Conservation (phyloP, 1,284 basidiomycete genomes). For the Singerocomus inundabilis region DNA sequence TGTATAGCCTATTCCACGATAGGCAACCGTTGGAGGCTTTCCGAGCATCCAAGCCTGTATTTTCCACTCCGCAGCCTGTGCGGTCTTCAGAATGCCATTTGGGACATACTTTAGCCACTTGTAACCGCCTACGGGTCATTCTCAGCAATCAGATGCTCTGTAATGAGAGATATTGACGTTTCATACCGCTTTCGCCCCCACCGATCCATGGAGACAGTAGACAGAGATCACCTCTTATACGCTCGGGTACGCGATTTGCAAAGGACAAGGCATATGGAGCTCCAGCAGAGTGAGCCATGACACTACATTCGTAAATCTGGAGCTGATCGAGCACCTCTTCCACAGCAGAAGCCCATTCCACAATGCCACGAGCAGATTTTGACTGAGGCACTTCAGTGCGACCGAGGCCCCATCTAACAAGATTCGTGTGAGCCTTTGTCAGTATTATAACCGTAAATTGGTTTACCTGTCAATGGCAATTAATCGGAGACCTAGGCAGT, state of each 20-base stretch:
- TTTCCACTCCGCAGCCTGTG: slow-evolving; percentile 96
- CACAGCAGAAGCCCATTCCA: slow-evolving; percentile 89
- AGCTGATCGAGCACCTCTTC: slow-evolving; percentile 86
- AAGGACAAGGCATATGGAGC: slow-evolving; percentile 92
- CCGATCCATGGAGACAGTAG: slow-evolving; percentile 97
- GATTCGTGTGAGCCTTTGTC: slow-evolving; percentile 12
- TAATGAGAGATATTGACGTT: background rate
- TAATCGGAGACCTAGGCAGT: slow-evolving; percentile 79
- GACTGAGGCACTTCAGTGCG: slow-evolving; percentile 72
- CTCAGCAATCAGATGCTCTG: slow-evolving; percentile 10
- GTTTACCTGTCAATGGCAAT: slow-evolving; percentile 90
- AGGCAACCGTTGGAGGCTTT: slow-evolving; percentile 82
- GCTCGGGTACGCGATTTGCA: slow-evolving; percentile 69
- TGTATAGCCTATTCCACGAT: slow-evolving; percentile 77
- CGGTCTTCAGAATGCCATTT: slow-evolving; percentile 89
- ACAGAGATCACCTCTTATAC: slow-evolving; percentile 83
- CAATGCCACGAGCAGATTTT: slow-evolving; percentile 74
- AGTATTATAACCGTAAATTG: background rate
- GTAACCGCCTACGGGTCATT: slow-evolving; percentile 63
- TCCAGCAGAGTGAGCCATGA: slow-evolving; percentile 97
- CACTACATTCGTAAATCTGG: slow-evolving; percentile 75
- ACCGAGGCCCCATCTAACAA: slow-evolving; percentile 85
- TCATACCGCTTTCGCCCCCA: slow-evolving; percentile 79
- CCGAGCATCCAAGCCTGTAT: slow-evolving; percentile 95
- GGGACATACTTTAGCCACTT: slow-evolving; percentile 98